Evolutionary conservation across 768 basidiomycete species (phyloP).

Genomic region (Tylopilus rubrobrunneus): DNA sequence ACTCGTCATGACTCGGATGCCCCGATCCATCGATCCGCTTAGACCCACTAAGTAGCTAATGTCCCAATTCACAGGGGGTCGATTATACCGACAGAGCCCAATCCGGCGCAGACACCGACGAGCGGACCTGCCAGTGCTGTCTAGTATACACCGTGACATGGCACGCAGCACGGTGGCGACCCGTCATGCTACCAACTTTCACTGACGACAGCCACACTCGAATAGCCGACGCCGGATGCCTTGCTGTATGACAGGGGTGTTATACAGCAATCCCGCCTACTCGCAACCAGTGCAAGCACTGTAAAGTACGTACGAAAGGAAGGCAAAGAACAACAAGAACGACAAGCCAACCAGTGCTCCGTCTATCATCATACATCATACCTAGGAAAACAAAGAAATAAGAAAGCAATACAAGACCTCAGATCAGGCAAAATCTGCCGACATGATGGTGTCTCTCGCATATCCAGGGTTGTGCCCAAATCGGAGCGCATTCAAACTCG

Average conservation of each 20-base stretch:
- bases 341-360: neutral
- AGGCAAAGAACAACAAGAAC: neutral
- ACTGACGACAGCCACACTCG: neutral
- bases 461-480: slow-evolving; percentile 34
- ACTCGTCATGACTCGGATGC: no score
- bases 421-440: neutral
- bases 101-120: no score
- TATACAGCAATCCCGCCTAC: neutral
- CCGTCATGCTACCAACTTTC: no score
- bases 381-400: neutral
- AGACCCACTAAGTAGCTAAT: no score
- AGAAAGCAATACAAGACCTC: neutral
- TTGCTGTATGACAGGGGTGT: neutral
- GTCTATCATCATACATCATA: no score
- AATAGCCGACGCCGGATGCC: neutral
- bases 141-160: no score
- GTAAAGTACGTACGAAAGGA: neutral
- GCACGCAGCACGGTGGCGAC: no score
- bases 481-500: slow-evolving; percentile 48
- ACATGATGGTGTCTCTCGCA: slow-evolving; percentile 34
- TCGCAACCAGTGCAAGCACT: neutral
- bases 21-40: no score
- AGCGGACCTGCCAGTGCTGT: no score
- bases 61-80: no score
- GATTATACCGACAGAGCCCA: no score